Conservation (phyloP, 768 basidiomycete genomes). For the Pleurotus sapidus region DNA sequence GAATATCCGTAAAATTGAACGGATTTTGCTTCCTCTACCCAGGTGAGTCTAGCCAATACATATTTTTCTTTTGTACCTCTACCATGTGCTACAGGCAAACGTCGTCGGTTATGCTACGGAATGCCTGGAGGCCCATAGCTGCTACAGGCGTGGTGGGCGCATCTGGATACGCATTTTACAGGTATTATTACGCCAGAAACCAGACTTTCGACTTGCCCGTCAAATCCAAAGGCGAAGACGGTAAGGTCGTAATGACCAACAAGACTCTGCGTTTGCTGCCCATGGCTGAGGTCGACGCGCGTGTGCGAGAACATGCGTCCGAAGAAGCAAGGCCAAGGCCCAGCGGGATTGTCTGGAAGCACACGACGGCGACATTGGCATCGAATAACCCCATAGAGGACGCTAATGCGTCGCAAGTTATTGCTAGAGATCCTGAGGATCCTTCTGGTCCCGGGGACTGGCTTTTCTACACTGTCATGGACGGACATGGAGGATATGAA, state of each 20-base stretch:
- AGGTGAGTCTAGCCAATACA: too few relatives aligned
- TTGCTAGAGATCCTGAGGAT: conserved; percentile 61
- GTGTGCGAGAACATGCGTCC: conserved; percentile 53
- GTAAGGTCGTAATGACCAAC: conserved; percentile 52
- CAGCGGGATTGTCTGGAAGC: conserved; percentile 64
- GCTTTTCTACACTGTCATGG: conserved; percentile 87
- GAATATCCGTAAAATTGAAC: too few relatives aligned
- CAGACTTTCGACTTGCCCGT: conserved; percentile 62
- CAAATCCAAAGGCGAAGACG: conserved; percentile 53
- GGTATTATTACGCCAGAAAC: conserved; percentile 31
- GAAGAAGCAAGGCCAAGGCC: conserved; percentile 44
- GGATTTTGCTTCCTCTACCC: too few relatives aligned
- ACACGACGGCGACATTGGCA: conserved; percentile 74
- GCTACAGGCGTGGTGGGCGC: conserved; percentile 48
- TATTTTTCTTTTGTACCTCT: too few relatives aligned
- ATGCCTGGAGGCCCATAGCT: conserved; percentile 67
- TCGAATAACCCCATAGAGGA: conserved; percentile 95
- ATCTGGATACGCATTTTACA: conserved; percentile 61
- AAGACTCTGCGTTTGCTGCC: conserved; percentile 56
- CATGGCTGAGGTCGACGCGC: conserved; percentile 49
- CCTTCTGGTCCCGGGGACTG: conserved; percentile 64
- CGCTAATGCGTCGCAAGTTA: conserved; percentile 67
- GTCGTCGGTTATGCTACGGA: conserved; percentile 49
- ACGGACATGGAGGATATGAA: conserved; percentile 82
- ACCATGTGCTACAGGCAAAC: neutral